Base-by-base conservation (phyloP, 331 rosid species). In the Prunus yedoensis region DNA sequence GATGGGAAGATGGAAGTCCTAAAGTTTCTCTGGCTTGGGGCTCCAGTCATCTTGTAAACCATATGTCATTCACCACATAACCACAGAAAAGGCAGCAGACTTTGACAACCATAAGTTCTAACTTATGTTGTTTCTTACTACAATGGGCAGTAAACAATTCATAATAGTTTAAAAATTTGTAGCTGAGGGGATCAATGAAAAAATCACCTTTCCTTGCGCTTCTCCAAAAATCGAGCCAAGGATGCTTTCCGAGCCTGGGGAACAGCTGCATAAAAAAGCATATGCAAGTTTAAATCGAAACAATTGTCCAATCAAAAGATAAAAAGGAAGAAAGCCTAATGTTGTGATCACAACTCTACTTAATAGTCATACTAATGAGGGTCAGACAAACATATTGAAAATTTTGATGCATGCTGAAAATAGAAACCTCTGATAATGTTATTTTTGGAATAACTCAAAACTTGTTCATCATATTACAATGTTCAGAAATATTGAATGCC, bases 211-310 rank as follows among this genome's bases (percentile, higher is more conserved):
- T 58, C 76, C 57, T 62, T 73, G 74, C 66, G 83, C 89, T 95
- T 95, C 88, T 89, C 97, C 73, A 95, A 81, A 77, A 95, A 95
- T 32, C 97, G 87, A 77, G 91, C 85, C 84, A 95, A 82, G 11
- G 99, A 92, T 84, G 97, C 97, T 80, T 95, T 87, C 4, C 96
- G 96, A 0, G 99, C 97, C 84, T 88, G 99, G 77, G 97, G 98
- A 80, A 92, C 85, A 71, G 85, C 88, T 58, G 80, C 87, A 74
- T 4, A 3, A 15, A 4, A 74, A 74, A 74, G 49, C n/a, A 74
- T 6, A 73, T 12, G 51, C 68, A 45, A 41, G 17, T n/a, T 65
- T 65, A 65, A 38, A 65, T 10, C 8, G 18, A 4, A n/a, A 65
- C 58, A 2, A 3, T 59, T 2, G 35, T 41, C 51, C 54, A 56